A percentile compares a stretch with the other conserved stretches of the same genome.
Evolutionary conservation across 2,329 filamentous ascomycete species (phyloP).

Genomic region (Fusarium setosum): DNA sequence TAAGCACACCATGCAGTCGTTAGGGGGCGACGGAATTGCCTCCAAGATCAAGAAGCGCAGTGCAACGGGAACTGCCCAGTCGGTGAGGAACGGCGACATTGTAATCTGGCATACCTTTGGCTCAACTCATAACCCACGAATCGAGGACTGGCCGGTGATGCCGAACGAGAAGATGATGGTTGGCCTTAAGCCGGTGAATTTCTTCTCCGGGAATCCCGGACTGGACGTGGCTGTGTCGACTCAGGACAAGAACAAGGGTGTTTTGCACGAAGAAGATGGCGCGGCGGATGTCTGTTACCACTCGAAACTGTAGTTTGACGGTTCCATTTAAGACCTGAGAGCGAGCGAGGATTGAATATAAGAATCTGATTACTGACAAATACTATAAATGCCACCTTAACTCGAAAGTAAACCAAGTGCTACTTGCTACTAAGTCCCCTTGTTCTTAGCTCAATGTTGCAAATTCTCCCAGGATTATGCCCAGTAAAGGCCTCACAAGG

Average conservation of each 20-base stretch:
- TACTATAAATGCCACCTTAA: too few species aligned
- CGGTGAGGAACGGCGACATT: constrained; percentile 60
- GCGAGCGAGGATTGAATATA: too few species aligned
- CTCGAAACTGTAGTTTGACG: neutral
- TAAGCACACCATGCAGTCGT: constrained; percentile 60
- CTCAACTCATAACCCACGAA: constrained; percentile 72
- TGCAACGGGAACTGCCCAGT: constrained; percentile 47
- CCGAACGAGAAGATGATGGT: constrained; percentile 68
- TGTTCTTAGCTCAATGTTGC: too few species aligned
- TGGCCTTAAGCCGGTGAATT: constrained; percentile 63
- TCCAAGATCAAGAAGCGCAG: constrained; percentile 43
- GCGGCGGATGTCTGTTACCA: neutral
- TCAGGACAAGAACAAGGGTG: constrained; percentile 49
- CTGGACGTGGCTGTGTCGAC: constrained; percentile 59
- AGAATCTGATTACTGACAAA: too few species aligned
- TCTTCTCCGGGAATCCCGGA: constrained; percentile 63
- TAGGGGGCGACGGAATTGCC: constrained; percentile 50
- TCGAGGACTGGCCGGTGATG: constrained; percentile 78
- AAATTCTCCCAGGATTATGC: too few species aligned
- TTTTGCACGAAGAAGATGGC: constrained; percentile 26
- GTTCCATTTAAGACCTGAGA: too few species aligned
- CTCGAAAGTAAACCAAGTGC: too few species aligned
- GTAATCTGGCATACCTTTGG: constrained; percentile 70
- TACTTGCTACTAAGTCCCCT: too few species aligned
- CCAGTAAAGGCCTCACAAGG: too few species aligned